These are phyloP conservation scores for Neurospora discreta DNA, from an alignment of 495 filamentous ascomycete genomes.

Conservation along the genomic window DNA sequence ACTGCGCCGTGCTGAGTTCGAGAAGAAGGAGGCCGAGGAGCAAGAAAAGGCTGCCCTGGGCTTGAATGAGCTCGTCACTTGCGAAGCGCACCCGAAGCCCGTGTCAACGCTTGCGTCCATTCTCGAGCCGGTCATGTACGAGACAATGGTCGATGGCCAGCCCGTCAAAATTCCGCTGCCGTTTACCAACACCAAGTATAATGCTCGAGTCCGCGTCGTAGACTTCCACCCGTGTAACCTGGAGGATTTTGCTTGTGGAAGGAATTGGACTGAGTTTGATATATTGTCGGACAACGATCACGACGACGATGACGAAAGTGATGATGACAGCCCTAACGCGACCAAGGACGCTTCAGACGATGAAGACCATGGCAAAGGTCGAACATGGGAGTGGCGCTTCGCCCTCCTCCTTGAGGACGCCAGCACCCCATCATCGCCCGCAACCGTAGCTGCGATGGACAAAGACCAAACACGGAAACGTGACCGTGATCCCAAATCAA, in stretches of 20 bases:
- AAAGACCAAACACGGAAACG: neutral
- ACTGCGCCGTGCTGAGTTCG: slow-evolving; percentile 2
- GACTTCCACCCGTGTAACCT: slow-evolving; percentile 68
- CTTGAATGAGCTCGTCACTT: slow-evolving; percentile 32
- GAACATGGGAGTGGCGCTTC: slow-evolving; percentile 71
- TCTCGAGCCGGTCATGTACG: slow-evolving; percentile 26
- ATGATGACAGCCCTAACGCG: neutral
- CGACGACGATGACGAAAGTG: slow-evolving; percentile 20
- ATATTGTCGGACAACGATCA: slow-evolving; percentile 35
- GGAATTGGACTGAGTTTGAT: slow-evolving; percentile 30
- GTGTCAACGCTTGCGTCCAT: slow-evolving; percentile 39
- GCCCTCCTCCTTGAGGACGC: slow-evolving; percentile 59
- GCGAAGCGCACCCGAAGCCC: slow-evolving; percentile 26
- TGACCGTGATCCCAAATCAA: slow-evolving; percentile 15
- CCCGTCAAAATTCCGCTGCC: slow-evolving; percentile 39
- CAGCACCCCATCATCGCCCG: slow-evolving; percentile 2
- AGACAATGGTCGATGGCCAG: slow-evolving; percentile 22
- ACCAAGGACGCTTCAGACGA: slow-evolving; percentile 4
- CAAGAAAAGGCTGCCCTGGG: slow-evolving; percentile 10
- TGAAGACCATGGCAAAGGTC: slow-evolving; percentile 4
- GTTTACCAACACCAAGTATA: slow-evolving; percentile 67
- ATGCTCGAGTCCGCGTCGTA: slow-evolving; percentile 56
- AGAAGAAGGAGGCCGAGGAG: slow-evolving; percentile 11
- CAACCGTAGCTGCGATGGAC: neutral
- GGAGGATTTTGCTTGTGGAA: slow-evolving; percentile 58